Percentiles rank a stretch among this genome's conserved stretches.
Evolutionary conservation across 495 filamentous ascomycete species (phyloP).

Genomic region (Hyaloscypha variabilis): DNA sequence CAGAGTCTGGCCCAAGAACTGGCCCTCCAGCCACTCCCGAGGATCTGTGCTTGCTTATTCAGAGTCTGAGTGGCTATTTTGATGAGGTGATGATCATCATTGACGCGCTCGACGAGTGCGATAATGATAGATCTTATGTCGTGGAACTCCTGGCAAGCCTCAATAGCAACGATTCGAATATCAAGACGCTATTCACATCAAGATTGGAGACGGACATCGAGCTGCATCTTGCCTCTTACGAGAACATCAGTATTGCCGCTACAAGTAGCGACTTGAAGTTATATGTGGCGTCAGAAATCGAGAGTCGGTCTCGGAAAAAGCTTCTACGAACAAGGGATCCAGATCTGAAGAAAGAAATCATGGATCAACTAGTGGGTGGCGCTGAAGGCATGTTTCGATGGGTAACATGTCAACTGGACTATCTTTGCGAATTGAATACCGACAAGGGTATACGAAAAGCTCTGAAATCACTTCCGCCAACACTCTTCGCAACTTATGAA

Average conservation of each 20-base stretch:
- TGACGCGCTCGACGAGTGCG: conserved; percentile 4
- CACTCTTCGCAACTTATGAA: conserved; percentile 9
- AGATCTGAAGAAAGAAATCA: conserved; percentile 5
- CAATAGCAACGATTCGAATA: neutral
- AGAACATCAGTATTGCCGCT: conserved; percentile 6
- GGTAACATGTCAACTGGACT: conserved; percentile 7
- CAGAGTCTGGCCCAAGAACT: neutral
- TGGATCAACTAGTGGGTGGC: neutral
- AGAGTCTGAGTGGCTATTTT: neutral
- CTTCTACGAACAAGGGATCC: neutral
- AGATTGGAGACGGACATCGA: conserved; percentile 6
- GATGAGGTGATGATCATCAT: conserved; percentile 6
- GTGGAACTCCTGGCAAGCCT: conserved; percentile 4
- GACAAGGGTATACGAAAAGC: conserved; percentile 7
- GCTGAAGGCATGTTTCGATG: conserved; percentile 13
- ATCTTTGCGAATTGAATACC: conserved; percentile 10
- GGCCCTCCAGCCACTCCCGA: neutral
- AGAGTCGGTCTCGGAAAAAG: conserved; percentile 9
- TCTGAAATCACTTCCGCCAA: conserved; percentile 7
- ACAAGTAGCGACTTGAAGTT: conserved; percentile 7
- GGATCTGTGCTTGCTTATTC: neutral
- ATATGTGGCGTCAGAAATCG: conserved; percentile 9
- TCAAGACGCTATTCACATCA: conserved; percentile 6
- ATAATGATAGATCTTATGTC: neutral
- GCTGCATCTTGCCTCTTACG: neutral